Evolutionary conservation across 169 alveolate genomes (phyloP).

Genomic region (Cryptosporidium sp.): DNA sequence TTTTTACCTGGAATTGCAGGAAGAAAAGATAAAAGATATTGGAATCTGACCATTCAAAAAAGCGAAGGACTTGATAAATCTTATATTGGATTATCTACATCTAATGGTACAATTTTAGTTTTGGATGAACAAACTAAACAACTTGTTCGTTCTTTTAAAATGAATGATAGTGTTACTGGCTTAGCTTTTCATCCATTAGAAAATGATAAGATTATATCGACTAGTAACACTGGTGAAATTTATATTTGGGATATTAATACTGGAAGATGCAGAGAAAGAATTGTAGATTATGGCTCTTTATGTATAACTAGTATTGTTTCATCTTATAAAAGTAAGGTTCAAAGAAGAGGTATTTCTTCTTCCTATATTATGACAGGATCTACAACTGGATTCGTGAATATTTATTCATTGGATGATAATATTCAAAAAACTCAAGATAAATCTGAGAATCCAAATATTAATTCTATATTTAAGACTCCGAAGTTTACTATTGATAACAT

Average conservation of each 20-base stretch:
- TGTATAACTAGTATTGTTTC: conserved; percentile 42
- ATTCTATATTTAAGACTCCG: conserved; percentile 24
- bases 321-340: conserved; percentile 7
- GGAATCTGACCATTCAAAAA: conserved; percentile 65
- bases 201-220: conserved; percentile 21
- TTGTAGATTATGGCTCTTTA: conserved; percentile 50
- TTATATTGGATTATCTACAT: conserved; percentile 47
- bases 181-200: conserved; percentile 56
- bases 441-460: background rate
- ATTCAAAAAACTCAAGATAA: background rate
- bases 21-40: conserved; percentile 53
- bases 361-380: conserved; percentile 63
- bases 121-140: conserved; percentile 55
- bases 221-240: conserved; percentile 53
- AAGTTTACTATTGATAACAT: conserved; percentile 26
- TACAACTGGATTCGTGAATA: conserved; percentile 64
- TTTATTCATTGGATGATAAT: background rate
- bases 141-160: conserved; percentile 56
- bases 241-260: conserved; percentile 70
- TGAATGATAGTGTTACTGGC: conserved; percentile 68
- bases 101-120: conserved; percentile 43
- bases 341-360: background rate
- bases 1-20: conserved; percentile 75
- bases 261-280: conserved; percentile 68
- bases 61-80: conserved; percentile 21